Evolutionary conservation across 192 early-diverging fungal genomes (phyloP).

Genomic region (Backusella tarrabulga): DNA sequence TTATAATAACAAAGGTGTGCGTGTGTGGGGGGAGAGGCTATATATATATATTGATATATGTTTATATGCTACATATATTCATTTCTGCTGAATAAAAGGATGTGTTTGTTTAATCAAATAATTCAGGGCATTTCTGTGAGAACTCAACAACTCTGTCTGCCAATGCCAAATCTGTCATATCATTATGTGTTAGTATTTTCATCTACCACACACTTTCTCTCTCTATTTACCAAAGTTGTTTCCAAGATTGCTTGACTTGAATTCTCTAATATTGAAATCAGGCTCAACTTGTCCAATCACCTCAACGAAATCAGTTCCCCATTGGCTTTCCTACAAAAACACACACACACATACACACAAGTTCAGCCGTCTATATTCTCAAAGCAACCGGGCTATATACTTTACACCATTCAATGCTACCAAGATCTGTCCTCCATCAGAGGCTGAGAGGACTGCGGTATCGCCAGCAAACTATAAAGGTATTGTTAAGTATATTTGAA

Average conservation of each 20-base stretch:
- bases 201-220: background rate
- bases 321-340: constrained; percentile 22
- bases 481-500: background rate
- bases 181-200: background rate
- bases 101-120: constrained; percentile 20
- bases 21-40: too few species aligned
- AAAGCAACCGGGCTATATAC: background rate
- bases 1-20: too few species aligned
- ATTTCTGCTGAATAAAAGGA: background rate
- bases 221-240: constrained; percentile 33
- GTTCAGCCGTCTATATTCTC: background rate
- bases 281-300: constrained; percentile 36
- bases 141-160: constrained; percentile 35
- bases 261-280: constrained; percentile 36
- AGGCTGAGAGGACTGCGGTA: constrained; percentile 27
- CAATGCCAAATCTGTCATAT: constrained; percentile 28
- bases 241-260: constrained; percentile 30
- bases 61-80: background rate
- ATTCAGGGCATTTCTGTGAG: constrained; percentile 30
- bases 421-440: constrained; percentile 37
- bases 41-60: background rate
- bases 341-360: too few species aligned
- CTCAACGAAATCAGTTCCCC: constrained; percentile 31
- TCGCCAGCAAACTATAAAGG: constrained; percentile 21
- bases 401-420: constrained; percentile 30